phyloP scores from a whole-genome alignment of 2,329 filamentous ascomycete species.

The Penicillium concentricum region DNA sequence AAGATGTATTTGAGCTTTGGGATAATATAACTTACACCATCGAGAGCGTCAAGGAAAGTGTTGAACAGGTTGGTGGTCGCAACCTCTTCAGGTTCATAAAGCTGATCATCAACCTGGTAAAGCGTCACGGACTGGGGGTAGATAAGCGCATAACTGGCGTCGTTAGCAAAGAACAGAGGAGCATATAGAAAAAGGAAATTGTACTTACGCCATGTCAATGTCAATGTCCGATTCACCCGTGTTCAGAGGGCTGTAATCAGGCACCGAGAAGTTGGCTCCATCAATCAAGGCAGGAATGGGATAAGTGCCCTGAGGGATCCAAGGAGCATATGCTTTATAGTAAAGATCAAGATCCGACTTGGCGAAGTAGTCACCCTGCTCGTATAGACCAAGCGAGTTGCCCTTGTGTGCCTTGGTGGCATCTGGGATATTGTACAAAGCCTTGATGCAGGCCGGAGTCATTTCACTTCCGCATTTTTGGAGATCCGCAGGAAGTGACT shows the following conservation, averaged over 20 bases:
- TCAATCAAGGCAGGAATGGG: conserved; percentile 51
- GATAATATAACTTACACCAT: conserved; percentile 36
- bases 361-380: conserved; percentile 54
- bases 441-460: conserved; percentile 56
- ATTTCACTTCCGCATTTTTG: conserved; percentile 54
- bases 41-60: conserved; percentile 54
- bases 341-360: conserved; percentile 52
- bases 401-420: conserved; percentile 39
- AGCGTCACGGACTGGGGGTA: conserved; percentile 53
- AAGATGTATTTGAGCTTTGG: neutral
- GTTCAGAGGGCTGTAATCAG: conserved; percentile 34
- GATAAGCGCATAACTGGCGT: conserved; percentile 44
- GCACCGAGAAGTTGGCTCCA: conserved; percentile 42
- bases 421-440: conserved; percentile 49
- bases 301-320: conserved; percentile 44
- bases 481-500: conserved; percentile 29
- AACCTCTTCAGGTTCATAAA: conserved; percentile 39
- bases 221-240: conserved; percentile 55
- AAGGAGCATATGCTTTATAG: conserved; percentile 46
- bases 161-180: neutral
- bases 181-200: neutral
- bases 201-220: conserved; percentile 51
- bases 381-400: conserved; percentile 56
- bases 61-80: conserved; percentile 40
- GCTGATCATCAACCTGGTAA: conserved; percentile 52